Percentiles rank a stretch among this genome's conserved stretches.
phyloP scores from a whole-genome alignment of 805 yeast species.

The Priceomyces castillae region DNA sequence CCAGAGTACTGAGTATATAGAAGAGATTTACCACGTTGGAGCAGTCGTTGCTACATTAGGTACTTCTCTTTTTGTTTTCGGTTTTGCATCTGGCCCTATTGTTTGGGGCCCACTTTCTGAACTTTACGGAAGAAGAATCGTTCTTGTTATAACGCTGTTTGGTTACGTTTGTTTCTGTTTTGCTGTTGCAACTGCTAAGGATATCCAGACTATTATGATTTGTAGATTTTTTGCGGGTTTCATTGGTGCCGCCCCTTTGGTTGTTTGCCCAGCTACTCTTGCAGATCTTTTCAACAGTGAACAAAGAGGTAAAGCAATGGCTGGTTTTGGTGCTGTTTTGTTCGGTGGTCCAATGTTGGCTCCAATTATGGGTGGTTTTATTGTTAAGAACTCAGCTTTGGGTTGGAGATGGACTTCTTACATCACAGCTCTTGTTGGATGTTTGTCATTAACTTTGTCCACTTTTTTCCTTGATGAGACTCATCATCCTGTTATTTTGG shows the following conservation, averaged over 20 bases:
- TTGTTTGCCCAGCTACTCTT: constrained; percentile 81
- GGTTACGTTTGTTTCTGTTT: constrained; percentile 41
- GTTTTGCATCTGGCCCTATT: constrained; percentile 91
- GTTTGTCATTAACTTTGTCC: constrained; percentile 29
- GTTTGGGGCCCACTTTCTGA: constrained; percentile 57
- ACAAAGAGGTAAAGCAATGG: constrained; percentile 72
- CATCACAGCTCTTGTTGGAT: constrained; percentile 43
- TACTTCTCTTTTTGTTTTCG: constrained; percentile 79
- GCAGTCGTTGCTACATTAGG: constrained; percentile 69
- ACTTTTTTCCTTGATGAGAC: constrained; percentile 36
- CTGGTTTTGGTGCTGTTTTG: constrained; percentile 68
- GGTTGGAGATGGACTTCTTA: constrained; percentile 63
- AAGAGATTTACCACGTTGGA: constrained; percentile 55
- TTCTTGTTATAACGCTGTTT: constrained; percentile 43
- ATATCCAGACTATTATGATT: constrained; percentile 72
- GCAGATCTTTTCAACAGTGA: constrained; percentile 72
- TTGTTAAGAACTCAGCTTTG: constrained; percentile 33
- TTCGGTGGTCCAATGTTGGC: constrained; percentile 80
- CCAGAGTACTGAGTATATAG: constrained; percentile 50
- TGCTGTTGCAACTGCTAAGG: constrained; percentile 75
- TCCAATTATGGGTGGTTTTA: constrained; percentile 56
- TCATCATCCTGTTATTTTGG: constrained; percentile 38
- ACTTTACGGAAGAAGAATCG: constrained; percentile 38
- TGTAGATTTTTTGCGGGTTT: constrained; percentile 80
- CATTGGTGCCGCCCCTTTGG: constrained; percentile 81